Evolutionary conservation across 192 early-diverging fungal genomes (phyloP), one percentile per base, ranked within the genome.

Genomic region (Podila epicladia): DNA sequence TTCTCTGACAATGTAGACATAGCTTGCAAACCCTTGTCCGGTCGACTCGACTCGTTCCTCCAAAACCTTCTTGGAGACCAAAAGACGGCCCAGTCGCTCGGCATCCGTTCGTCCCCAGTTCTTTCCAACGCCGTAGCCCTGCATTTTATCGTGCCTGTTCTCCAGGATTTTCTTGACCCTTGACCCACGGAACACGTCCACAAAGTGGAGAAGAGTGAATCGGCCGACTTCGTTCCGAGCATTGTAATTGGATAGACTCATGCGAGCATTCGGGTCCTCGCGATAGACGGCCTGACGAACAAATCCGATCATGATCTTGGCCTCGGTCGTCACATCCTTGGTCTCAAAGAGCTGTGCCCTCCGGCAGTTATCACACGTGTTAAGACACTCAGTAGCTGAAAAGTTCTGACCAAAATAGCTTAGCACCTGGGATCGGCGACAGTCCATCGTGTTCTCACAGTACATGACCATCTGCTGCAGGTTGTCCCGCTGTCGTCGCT

Each of bases 361-460:
- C 29, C 71, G 50, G 48, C 97, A 99, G 83, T 97, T 97, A 77
- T 99, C 97, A 71, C 97, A 99, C 0, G 93, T 94, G 41, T 88
- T 83, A 61, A 87, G 67, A 84, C 97, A 99, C 9, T 82, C 57
- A 0, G 57, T n/a, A 0, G 70, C 58, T 45, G 93, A 86, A 76
- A 97, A 96, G 3, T 67, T 76, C 82, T 99, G 96, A 17, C 94
- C 94, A 90, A 99, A 99, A 77, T 99, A 97, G 60, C 85, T 87
- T 65, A 98, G 83, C 13, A 98, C 93, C 64, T 93, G 91, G 69
- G 93, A 85, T n/a, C 97, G 86, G 29, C 97, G 90, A 74, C 97
- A 99, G 62, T 97, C 95, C 5, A 89, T 82, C 32, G 85, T 79
- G 75, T 99, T 96, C 69, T 97, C 94, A 77, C 95, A 97, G 72